These are phyloP conservation scores for Tillandsia fasciculata DNA, from an alignment of 176 grass and related monocot species.

Conservation along the genomic window DNA sequence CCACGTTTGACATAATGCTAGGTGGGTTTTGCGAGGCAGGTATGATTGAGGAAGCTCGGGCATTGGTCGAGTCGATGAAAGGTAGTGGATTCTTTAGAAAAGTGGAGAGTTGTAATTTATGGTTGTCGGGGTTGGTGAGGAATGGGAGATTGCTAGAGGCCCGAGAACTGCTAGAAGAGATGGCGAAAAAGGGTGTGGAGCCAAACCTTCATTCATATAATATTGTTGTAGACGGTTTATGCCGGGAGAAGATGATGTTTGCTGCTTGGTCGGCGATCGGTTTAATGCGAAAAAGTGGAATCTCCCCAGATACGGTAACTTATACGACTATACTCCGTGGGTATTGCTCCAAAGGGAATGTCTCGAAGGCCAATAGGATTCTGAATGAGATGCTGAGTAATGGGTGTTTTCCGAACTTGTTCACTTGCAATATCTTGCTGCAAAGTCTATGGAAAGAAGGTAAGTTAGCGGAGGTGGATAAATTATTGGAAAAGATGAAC, in stretches of 20 bases:
- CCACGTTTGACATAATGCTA: constrained; percentile 75
- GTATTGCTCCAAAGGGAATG: constrained; percentile 63
- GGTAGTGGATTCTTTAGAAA: constrained; percentile 55
- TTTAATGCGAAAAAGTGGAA: constrained; percentile 54
- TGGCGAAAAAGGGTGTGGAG: constrained; percentile 54
- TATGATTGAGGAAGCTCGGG: constrained; percentile 71
- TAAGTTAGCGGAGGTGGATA: constrained; percentile 53
- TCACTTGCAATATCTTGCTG: constrained; percentile 77
- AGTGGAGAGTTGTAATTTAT: constrained; percentile 71
- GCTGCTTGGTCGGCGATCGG: constrained; percentile 56
- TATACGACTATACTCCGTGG: constrained; percentile 78
- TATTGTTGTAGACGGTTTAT: constrained; percentile 77
- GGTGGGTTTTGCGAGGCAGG: constrained; percentile 64
- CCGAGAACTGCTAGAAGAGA: constrained; percentile 51
- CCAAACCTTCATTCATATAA: constrained; percentile 76
- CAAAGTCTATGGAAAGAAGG: constrained; percentile 84
- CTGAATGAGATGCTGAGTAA: constrained; percentile 65
- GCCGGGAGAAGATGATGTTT: constrained; percentile 69
- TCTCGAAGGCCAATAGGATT: constrained; percentile 46
- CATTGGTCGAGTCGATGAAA: constrained; percentile 71
- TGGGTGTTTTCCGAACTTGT: constrained; percentile 50
- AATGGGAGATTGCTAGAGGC: constrained; percentile 52
- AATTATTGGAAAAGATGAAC: constrained; percentile 64
- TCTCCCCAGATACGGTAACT: constrained; percentile 70
- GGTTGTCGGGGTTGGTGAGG: constrained; percentile 74